A percentile compares a stretch with the other conserved stretches of the same genome.
Evolutionary conservation across 1,139 yeast species (phyloP).

Genomic region (Protomyces inouyei): DNA sequence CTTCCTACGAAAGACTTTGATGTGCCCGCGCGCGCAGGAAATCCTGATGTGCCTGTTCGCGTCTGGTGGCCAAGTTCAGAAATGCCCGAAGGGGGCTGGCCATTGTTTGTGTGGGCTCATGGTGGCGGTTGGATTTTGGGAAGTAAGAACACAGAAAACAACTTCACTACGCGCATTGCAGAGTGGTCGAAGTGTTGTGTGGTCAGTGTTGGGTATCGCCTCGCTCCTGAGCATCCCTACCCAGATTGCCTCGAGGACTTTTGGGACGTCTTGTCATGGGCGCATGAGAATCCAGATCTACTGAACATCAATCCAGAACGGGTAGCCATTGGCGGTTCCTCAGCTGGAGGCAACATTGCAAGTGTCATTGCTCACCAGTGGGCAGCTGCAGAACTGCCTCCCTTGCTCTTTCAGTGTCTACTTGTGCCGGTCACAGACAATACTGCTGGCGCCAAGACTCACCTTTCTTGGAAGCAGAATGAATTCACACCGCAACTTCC

Average conservation of each 20-base stretch:
- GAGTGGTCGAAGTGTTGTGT: constrained; percentile 40
- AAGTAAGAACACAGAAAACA: constrained; percentile 46
- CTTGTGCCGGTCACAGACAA: constrained; percentile 52
- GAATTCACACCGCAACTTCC: constrained; percentile 48
- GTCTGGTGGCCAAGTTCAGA: constrained; percentile 45
- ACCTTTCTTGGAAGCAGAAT: constrained; percentile 38
- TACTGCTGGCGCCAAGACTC: constrained; percentile 40
- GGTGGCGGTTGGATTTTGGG: constrained; percentile 54
- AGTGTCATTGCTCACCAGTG: constrained; percentile 46
- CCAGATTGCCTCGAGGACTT: constrained; percentile 48
- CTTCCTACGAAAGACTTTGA: constrained; percentile 19
- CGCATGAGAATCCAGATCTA: constrained; percentile 34
- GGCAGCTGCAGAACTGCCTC: constrained; percentile 41
- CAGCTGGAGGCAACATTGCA: constrained; percentile 50
- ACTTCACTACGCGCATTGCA: constrained; percentile 46
- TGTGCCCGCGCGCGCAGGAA: constrained; percentile 10
- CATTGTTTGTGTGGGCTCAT: constrained; percentile 48
- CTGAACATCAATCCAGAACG: constrained; percentile 41
- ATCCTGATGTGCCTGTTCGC: constrained; percentile 40
- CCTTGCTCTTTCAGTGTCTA: constrained; percentile 45
- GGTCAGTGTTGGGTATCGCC: constrained; percentile 42
- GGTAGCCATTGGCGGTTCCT: constrained; percentile 48
- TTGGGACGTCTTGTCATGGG: constrained; percentile 40
- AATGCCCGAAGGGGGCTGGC: constrained; percentile 46
- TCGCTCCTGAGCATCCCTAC: constrained; percentile 49